phyloP scores from a whole-genome alignment of 805 yeast species.

The Kurtzmaniella cleridarum region DNA sequence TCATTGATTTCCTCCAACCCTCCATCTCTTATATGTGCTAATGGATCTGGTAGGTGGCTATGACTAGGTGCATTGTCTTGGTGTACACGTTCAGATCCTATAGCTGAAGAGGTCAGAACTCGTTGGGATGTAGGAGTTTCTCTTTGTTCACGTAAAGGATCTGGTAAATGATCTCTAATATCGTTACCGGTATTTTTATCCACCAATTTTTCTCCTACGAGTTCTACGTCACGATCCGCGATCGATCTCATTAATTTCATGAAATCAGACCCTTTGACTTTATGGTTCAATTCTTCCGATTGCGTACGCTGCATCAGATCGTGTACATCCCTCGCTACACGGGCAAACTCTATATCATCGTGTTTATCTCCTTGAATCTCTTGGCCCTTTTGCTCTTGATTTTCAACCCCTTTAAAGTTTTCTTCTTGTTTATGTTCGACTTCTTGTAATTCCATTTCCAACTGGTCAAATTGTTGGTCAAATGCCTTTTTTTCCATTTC shows the following conservation, averaged over 20 bases:
- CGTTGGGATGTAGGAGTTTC: neutral
- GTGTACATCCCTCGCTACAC: conserved; percentile 33
- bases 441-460: conserved; percentile 24
- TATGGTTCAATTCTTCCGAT: conserved; percentile 19
- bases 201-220: conserved; percentile 37
- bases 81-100: neutral
- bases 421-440: conserved; percentile 8
- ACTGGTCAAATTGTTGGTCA: conserved; percentile 27
- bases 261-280: conserved; percentile 32
- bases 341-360: conserved; percentile 31
- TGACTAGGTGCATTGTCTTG: conserved; percentile 1
- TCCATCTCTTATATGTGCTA: conserved; percentile 39
- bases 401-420: neutral
- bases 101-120: neutral
- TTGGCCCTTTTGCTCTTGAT: neutral
- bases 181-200: conserved; percentile 28
- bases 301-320: conserved; percentile 16
- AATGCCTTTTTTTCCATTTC: conserved; percentile 21
- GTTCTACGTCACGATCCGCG: conserved; percentile 31
- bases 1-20: conserved; percentile 23
- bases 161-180: conserved; percentile 20
- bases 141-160: conserved; percentile 11
- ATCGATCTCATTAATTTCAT: conserved; percentile 36
- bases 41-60: conserved; percentile 37
- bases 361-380: conserved; percentile 13